Evolutionary conservation across 192 early-diverging fungal species (phyloP).

Genomic region (Backusella westeae): DNA sequence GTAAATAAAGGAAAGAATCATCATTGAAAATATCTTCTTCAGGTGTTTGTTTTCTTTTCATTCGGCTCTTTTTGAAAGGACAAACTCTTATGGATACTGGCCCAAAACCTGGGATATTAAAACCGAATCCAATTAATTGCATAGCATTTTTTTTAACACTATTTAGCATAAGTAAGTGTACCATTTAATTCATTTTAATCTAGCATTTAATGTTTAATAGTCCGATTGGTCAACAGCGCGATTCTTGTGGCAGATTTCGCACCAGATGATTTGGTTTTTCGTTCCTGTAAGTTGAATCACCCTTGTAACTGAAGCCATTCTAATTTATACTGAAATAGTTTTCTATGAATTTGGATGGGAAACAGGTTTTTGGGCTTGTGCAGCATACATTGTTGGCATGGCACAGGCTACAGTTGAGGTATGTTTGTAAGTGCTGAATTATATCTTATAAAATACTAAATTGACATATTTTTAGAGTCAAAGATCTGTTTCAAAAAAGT

Average conservation of each 20-base stretch:
- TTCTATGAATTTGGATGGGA: constrained; percentile 35
- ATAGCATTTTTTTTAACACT: constrained; percentile 8
- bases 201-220: not conserved
- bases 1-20: too few relatives aligned
- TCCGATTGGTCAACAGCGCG: constrained; percentile 14
- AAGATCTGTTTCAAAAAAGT: constrained; percentile 14
- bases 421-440: not conserved
- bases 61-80: constrained; percentile 9
- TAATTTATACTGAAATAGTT: not conserved
- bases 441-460: not conserved
- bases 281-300: not conserved
- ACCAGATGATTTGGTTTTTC: constrained; percentile 16
- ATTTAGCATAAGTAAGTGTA: not conserved
- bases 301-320: not conserved
- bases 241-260: constrained; percentile 21
- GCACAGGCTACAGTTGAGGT: constrained; percentile 29
- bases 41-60: constrained; percentile 11
- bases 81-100: constrained; percentile 12
- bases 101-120: constrained; percentile 10
- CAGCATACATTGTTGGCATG: constrained; percentile 25
- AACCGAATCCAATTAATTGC: constrained; percentile 25
- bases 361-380: constrained; percentile 23
- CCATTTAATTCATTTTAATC: not conserved
- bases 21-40: not conserved
- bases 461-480: constrained; percentile 17